Conservation (phyloP, 345 rosid species). For the Trapa incisa region DNA sequence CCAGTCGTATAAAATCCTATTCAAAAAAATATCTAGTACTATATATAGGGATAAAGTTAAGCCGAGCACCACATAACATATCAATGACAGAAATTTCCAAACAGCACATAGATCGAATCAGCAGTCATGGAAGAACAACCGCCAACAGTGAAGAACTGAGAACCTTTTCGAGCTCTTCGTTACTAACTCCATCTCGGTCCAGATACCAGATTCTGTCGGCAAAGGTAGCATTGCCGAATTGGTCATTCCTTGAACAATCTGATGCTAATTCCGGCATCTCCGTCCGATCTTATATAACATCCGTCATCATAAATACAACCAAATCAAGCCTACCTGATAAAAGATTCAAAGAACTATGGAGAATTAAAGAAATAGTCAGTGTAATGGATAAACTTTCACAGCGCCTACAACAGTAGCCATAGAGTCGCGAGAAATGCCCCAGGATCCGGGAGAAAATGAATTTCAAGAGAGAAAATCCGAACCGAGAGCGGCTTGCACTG, state of each 20-base stretch:
- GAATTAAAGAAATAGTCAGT: no score
- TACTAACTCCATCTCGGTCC: constrained; percentile 44
- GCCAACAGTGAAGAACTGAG: background rate
- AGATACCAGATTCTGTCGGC: constrained; percentile 50
- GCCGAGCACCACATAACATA: background rate
- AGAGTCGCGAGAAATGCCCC: background rate
- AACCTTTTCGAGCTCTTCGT: constrained; percentile 74
- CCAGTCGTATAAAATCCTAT: background rate
- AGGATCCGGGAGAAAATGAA: background rate
- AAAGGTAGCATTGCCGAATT: constrained; percentile 29
- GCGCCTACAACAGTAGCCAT: background rate
- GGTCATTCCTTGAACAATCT: constrained; percentile 31
- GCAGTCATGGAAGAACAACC: background rate
- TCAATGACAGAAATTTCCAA: background rate
- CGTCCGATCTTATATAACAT: constrained; percentile 5
- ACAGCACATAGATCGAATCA: background rate
- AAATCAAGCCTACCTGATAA: background rate
- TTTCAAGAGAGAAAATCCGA: background rate
- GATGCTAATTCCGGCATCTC: constrained; percentile 76
- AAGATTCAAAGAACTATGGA: no score
- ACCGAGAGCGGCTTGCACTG: constrained; percentile 90
- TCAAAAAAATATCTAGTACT: background rate
- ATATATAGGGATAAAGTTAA: background rate
- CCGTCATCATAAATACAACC: background rate
- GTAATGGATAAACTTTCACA: no score